Base-by-base conservation (phyloP, 495 filamentous ascomycete species). In the Haplographium delicatum region DNA sequence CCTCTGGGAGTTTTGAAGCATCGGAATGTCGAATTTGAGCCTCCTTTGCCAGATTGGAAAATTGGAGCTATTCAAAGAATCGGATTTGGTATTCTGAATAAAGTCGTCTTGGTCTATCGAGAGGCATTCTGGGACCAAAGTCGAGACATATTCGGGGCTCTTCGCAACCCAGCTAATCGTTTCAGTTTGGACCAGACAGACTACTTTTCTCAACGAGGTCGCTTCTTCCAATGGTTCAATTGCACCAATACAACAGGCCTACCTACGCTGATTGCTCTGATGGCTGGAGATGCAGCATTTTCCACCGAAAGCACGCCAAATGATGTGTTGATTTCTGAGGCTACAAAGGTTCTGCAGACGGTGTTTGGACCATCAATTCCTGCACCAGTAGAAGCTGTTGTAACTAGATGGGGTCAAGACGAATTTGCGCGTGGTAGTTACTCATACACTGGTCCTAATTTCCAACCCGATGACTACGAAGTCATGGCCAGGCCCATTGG, bases 201-300 rank as follows among this genome's bases (percentile, higher is more conserved):
- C 33, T 79, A 80, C 46, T 62, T 75, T 42, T 65, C 69, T 11
- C 71, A 78, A 33, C 68, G 76, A 25, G 93, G 93, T 15, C 83
- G 91, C 8, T 95, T 93, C 70, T 99, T 96, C 60, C 79, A 97
- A 57, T 96, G 95, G 78, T 97, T 95, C 81, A 97, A 99, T 62
- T 86, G 88, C 50, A 82, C 89, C 50, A 86, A 88, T 51, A 94
- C 88, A 2, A 88, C 86, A 41, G 93, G 93, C 5, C 73, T 89
- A 26, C 93, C 93, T 3, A 85, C 87, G 4, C 71, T 98, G 15
- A 78, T 96, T 37, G 94, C 89, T 15, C 78, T 99, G 26, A 96
- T 99, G 94, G 89, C 91, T 34, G 93, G 93, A 16, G 86, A 97
- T 59, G 86, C 93, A n/a, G 94, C 91, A 23, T 82, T 85, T 52